Evolutionary conservation across 2,329 filamentous ascomycete species (phyloP).

Genomic region (Onygena corvina): DNA sequence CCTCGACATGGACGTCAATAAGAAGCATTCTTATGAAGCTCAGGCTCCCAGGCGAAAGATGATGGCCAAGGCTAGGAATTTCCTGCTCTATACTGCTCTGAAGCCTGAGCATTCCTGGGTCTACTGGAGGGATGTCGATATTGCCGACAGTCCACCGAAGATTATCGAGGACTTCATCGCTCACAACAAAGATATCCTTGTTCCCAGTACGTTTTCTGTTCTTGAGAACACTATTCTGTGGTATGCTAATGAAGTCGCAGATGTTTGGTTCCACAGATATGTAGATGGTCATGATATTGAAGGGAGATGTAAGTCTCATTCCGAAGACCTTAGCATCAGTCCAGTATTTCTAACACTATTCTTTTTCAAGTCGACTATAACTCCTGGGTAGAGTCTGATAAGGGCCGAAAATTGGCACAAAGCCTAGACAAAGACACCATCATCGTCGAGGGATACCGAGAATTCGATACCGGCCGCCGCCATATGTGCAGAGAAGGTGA

Average conservation of each 20-base stretch:
- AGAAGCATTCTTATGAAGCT: slow-evolving; percentile 73
- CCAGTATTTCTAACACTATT: no score
- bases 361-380: slow-evolving; percentile 75
- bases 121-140: slow-evolving; percentile 97
- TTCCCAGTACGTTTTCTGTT: slow-evolving; percentile 61
- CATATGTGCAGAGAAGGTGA: slow-evolving; percentile 89
- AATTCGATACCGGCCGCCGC: slow-evolving; percentile 78
- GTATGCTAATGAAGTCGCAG: slow-evolving; percentile 36
- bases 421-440: slow-evolving; percentile 67
- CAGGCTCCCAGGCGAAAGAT: slow-evolving; percentile 83
- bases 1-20: slow-evolving; percentile 62
- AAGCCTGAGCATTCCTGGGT: slow-evolving; percentile 97
- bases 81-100: slow-evolving; percentile 68
- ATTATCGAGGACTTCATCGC: slow-evolving; percentile 93
- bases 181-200: slow-evolving; percentile 82
- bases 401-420: slow-evolving; percentile 61
- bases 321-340: no score
- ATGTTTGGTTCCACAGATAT: slow-evolving; percentile 95
- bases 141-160: slow-evolving; percentile 72
- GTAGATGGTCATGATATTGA: slow-evolving; percentile 69
- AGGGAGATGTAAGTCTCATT: slow-evolving; percentile 72
- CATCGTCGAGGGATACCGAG: slow-evolving; percentile 87
- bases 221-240: slow-evolving; percentile 14
- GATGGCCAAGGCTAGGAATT: slow-evolving; percentile 85
- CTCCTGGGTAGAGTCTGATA: slow-evolving; percentile 91